Evolutionary conservation across 495 filamentous ascomycete genomes (phyloP), one percentile per base, ranked within the genome.

Genomic region (Clavariopsis aquatica): DNA sequence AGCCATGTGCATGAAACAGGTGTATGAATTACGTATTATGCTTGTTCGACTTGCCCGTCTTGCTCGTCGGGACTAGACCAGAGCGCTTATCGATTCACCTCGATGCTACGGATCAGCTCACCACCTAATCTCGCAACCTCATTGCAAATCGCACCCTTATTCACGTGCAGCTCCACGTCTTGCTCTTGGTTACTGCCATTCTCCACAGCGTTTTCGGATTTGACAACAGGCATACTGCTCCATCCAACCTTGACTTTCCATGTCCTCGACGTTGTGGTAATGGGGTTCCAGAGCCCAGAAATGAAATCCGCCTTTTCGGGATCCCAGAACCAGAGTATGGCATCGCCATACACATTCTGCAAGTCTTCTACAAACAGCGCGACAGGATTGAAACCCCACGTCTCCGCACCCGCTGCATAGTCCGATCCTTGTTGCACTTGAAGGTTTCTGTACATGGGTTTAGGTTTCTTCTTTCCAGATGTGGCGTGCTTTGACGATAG

Each of bases 271-370:
- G 74, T 65, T 20, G 69, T 60, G 9, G 81, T 76, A 59, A 80
- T 79, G 4, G 91, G 92, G 67, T 89, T 93, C 93, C 93, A 97
- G 54, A 97, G 72, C 1, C 87, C 92, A 3, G 84, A 88, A 70
- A 97, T 85, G 0, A 86, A 75, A 46, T 75, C 71, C 45, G 85
- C 82, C 0, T 80, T 78, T 17, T 79, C 72, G 7, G 75, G 77
- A 41, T 89, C 84, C 29, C 86, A 81, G 79, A 96, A 96, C 67
- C 96, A 88, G 0, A 95, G 75, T 31, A 93, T 71, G 24, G 82
- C 81, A 26, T 85, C 83, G 15, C 74, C 78, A 72, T 88, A 94
- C 2, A 84, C 71, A 23, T 73, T 72, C 60, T 83, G 77, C 19
- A 96, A 74, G 68, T 89, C 86, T 24, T 75, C 71, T 12, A 91